Evolutionary conservation across 148 eudicot species (phyloP).

Genomic region (Chenopodium berlandieri): DNA sequence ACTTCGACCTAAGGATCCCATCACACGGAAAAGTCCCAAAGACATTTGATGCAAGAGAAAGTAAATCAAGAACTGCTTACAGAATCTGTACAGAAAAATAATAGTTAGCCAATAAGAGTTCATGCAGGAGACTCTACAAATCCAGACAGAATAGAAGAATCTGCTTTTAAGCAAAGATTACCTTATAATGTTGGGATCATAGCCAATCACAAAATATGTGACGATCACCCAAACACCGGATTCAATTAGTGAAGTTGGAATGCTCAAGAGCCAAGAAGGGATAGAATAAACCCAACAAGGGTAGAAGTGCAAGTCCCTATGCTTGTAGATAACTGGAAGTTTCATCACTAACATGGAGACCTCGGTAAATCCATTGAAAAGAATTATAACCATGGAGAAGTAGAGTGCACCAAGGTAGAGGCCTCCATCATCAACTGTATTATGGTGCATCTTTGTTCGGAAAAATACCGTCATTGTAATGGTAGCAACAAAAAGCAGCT

Average conservation of each 20-base stretch:
- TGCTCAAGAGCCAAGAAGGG: constrained; percentile 87
- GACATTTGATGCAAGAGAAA: constrained; percentile 96
- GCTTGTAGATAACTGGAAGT: constrained; percentile 92
- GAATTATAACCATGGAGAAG: constrained; percentile 94
- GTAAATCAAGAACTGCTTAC: constrained; percentile 74
- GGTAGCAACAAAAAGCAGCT: constrained; percentile 88
- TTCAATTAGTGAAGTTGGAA: constrained; percentile 85
- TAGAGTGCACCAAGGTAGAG: constrained; percentile 83
- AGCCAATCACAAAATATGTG: constrained; percentile 90
- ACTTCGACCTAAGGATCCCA: constrained; percentile 91
- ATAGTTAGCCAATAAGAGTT: constrained; percentile 16
- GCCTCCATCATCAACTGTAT: constrained; percentile 82
- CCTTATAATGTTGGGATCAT: constrained; percentile 80
- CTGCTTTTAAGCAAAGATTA: constrained; percentile 39
- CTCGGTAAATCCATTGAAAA: constrained; percentile 98
- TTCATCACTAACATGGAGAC: constrained; percentile 92
- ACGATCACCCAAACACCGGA: constrained; percentile 90
- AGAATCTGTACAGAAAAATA: constrained; percentile 47
- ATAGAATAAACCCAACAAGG: constrained; percentile 93
- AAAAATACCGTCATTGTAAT: constrained; percentile 95
- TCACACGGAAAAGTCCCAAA: constrained; percentile 82
- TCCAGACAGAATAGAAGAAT: background rate
- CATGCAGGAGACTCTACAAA: background rate
- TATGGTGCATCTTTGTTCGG: constrained; percentile 77
- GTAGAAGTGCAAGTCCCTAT: constrained; percentile 89